Evolutionary conservation across 306 rosid genomes (phyloP).

Genomic region (Hippophae gyantsensis): DNA sequence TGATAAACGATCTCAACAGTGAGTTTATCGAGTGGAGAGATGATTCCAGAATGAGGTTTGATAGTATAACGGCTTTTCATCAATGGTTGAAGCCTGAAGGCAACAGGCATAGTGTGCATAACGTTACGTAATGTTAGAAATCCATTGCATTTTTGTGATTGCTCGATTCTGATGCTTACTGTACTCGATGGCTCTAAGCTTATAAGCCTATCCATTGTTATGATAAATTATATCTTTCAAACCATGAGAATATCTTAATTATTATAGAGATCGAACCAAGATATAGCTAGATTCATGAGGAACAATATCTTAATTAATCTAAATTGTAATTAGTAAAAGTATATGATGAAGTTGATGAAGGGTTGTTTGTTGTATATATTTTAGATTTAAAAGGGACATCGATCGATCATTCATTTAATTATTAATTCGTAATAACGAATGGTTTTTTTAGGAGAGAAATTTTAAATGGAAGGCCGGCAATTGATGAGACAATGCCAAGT

Average conservation of each 20-base stretch:
- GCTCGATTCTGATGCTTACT: constrained; percentile 47
- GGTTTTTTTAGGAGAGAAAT: not conserved
- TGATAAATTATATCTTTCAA: no score
- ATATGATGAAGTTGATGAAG: no score
- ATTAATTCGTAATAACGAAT: not conserved
- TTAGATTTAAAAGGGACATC: no score
- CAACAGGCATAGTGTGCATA: constrained; percentile 94
- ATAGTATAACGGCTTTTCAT: constrained; percentile 53
- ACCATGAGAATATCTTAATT: no score
- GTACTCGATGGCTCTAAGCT: constrained; percentile 71
- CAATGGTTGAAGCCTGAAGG: constrained; percentile 60
- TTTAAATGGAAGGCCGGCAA: constrained; percentile 39
- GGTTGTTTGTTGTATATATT: no score
- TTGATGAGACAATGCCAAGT: constrained; percentile 39
- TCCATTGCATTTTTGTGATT: constrained; percentile 49
- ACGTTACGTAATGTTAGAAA: constrained; percentile 54
- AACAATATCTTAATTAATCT: no score
- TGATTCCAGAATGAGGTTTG: constrained; percentile 63
- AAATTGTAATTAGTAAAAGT: no score
- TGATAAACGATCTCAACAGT: constrained; percentile 48
- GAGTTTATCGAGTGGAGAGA: constrained; percentile 60
- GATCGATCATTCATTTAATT: no score
- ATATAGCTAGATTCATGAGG: no score
- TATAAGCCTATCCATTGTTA: constrained; percentile 64
- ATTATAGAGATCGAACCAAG: no score